Conservation (phyloP, 2,329 filamentous ascomycete genomes). For the Sclerotinia spermophila region DNA sequence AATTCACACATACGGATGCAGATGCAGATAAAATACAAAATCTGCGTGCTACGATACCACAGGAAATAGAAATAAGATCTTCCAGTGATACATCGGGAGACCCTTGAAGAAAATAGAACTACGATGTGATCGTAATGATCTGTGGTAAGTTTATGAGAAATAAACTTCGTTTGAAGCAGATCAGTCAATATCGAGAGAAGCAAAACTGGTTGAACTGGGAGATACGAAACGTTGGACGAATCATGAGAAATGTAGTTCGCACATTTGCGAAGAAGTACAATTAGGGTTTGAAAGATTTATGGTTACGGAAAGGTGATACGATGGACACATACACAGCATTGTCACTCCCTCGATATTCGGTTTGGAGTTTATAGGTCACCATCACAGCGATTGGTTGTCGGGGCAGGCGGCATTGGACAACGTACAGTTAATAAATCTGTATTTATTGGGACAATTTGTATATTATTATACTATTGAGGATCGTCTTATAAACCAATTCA, state of each 20-base stretch:
- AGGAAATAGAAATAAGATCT: not conserved
- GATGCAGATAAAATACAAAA: not conserved
- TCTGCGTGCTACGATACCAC: not conserved
- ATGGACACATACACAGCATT: conserved; percentile 1
- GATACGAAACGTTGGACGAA: not conserved
- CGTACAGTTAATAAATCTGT: not conserved
- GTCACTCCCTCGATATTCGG: not conserved
- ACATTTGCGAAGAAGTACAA: not conserved
- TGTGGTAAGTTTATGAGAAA: not conserved
- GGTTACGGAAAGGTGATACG: not conserved
- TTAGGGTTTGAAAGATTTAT: not conserved
- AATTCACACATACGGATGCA: not conserved
- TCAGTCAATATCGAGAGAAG: not conserved
- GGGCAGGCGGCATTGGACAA: not conserved
- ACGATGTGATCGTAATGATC: not conserved
- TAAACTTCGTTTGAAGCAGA: not conserved
- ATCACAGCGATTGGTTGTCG: not conserved
- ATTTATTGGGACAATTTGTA: not conserved
- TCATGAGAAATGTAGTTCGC: not conserved
- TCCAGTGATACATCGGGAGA: not conserved
- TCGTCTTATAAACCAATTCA: not conserved
- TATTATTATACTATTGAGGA: not conserved
- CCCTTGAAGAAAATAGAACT: not conserved
- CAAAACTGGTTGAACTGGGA: not conserved
- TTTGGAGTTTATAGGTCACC: not conserved